phyloP scores from a whole-genome alignment of 202 grass and related monocot species.

The Musa balbisiana region DNA sequence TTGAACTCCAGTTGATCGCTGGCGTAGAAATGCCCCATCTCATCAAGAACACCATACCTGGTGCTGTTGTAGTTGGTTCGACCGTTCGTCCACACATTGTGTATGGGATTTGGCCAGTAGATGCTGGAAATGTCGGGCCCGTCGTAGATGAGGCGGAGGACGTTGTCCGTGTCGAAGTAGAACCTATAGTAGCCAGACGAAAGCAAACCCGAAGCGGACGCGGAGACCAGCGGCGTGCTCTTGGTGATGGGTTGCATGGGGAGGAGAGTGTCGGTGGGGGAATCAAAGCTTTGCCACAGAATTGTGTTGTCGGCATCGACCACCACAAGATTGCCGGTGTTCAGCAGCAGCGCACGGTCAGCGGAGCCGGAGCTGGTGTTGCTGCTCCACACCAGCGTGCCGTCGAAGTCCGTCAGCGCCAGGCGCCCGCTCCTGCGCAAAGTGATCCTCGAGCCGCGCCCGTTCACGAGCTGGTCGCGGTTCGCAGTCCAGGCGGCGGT shows the following conservation, averaged over 20 bases:
- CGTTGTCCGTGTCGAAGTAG: slow-evolving; percentile 65
- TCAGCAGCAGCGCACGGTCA: slow-evolving; percentile 29
- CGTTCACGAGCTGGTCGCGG: slow-evolving; percentile 32
- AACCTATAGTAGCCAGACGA: slow-evolving; percentile 43
- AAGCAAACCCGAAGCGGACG: slow-evolving; percentile 15
- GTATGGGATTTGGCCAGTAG: slow-evolving; percentile 43
- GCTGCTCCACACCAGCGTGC: slow-evolving; percentile 36
- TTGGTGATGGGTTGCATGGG: slow-evolving; percentile 42
- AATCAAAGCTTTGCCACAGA: slow-evolving; percentile 71
- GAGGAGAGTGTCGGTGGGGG: slow-evolving; percentile 63
- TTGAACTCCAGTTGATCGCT: slow-evolving; percentile 46
- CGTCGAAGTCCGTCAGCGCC: slow-evolving; percentile 45
- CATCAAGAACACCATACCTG: slow-evolving; percentile 14
- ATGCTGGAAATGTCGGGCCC: slow-evolving; percentile 53
- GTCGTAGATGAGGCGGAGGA: slow-evolving; percentile 61
- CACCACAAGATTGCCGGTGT: slow-evolving; percentile 54
- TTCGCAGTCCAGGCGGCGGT: slow-evolving; percentile 56
- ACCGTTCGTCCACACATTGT: background rate
- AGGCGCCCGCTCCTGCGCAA: slow-evolving; percentile 38
- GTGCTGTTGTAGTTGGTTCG: background rate
- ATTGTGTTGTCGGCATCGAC: slow-evolving; percentile 10
- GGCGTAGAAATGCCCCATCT: slow-evolving; percentile 31
- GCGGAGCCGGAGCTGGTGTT: background rate
- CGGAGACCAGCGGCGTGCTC: slow-evolving; percentile 41
- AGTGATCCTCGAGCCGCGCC: slow-evolving; percentile 32